A percentile compares a stretch with the other conserved stretches of the same genome.
Conservation (phyloP, 208 protist genomes). For the Leishmania aethiopica region DNA sequence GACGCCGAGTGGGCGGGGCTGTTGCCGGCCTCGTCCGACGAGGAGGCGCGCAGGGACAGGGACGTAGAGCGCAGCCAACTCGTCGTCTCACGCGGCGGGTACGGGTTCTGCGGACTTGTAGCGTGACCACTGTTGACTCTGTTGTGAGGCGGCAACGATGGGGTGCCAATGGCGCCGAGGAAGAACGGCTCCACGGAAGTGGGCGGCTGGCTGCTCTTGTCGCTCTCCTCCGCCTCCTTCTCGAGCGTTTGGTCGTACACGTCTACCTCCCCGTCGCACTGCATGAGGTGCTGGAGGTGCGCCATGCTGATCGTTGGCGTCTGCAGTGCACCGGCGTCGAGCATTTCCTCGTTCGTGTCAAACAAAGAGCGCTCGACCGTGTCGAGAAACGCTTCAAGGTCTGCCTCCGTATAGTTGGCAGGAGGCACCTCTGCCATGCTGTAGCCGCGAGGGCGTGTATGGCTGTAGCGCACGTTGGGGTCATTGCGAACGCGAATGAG, state of each 20-base stretch:
- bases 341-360: constrained; percentile 49
- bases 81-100: neutral
- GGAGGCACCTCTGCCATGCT: constrained; percentile 51
- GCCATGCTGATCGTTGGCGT: constrained; percentile 14
- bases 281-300: constrained; percentile 24
- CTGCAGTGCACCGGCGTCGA: constrained; percentile 35
- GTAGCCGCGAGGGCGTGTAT: constrained; percentile 45
- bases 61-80: constrained; percentile 5
- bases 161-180: constrained; percentile 5
- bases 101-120: neutral
- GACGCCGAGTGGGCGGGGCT: neutral
- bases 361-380: constrained; percentile 54
- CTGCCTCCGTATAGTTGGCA: constrained; percentile 48
- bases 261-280: constrained; percentile 16
- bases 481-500: constrained; percentile 76
- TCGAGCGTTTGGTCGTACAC: constrained; percentile 19
- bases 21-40: neutral
- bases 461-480: constrained; percentile 70
- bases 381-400: constrained; percentile 55
- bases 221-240: neutral
- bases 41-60: constrained; percentile 2
- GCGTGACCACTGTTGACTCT: neutral
- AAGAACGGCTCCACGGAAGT: constrained; percentile 4
- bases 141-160: neutral
- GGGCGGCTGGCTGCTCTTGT: constrained; percentile 4